These are phyloP conservation scores for Colletotrichum melonis DNA, from an alignment of 2,329 filamentous ascomycete genomes.

Conservation along the genomic window DNA sequence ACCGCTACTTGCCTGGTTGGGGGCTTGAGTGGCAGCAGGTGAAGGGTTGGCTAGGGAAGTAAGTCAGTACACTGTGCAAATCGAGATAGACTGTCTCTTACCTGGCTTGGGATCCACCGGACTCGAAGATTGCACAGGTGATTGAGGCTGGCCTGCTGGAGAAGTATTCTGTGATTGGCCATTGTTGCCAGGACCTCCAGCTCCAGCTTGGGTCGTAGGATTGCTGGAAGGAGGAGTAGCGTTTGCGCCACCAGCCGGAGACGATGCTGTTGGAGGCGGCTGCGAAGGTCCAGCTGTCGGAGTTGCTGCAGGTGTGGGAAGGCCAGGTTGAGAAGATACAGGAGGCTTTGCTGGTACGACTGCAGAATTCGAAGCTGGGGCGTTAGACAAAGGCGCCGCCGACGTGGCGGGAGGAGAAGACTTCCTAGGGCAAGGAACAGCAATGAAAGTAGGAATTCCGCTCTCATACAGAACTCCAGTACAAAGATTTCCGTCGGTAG, in stretches of 20 bases:
- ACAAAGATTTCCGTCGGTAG: neutral
- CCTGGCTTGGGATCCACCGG: neutral
- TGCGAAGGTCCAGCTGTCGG: neutral
- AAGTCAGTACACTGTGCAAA: neutral
- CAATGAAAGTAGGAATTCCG: constrained; percentile 15
- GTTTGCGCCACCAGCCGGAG: too few relatives aligned
- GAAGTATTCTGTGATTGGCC: neutral
- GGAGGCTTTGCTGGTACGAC: neutral
- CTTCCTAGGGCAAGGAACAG: neutral
- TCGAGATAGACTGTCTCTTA: neutral
- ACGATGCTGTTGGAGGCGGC: neutral
- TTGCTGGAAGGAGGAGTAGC: neutral
- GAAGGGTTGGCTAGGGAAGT: neutral
- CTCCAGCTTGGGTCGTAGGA: neutral
- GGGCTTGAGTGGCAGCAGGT: neutral
- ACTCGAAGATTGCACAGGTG: neutral
- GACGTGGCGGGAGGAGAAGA: neutral
- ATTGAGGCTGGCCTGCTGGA: neutral
- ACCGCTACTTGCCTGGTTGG: neutral
- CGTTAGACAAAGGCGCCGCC: neutral
- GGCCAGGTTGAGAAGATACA: neutral
- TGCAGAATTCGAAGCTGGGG: neutral
- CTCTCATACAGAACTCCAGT: constrained; percentile 11
- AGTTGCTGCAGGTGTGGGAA: neutral
- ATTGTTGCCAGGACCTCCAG: neutral